Conservation (phyloP, 129 eudicot genomes). For the Centrapalus pauciflorus region DNA sequence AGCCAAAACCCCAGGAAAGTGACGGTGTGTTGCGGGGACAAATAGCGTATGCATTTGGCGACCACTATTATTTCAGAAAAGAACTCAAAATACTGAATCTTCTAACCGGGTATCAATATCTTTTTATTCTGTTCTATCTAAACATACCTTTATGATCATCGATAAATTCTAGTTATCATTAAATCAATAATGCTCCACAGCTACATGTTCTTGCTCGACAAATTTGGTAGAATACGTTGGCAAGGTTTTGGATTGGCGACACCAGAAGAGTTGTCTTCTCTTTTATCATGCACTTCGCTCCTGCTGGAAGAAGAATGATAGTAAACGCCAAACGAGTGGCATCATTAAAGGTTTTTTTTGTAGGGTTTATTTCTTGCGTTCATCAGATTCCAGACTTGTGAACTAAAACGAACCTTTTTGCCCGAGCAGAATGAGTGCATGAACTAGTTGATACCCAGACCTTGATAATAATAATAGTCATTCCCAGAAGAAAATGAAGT, state of each 20-base stretch:
- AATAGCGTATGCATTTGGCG: slow-evolving; percentile 79
- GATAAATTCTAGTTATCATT: not conserved
- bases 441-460: not conserved
- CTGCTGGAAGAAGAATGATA: slow-evolving; percentile 56
- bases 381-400: not conserved
- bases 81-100: slow-evolving; percentile 89
- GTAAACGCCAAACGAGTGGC: not conserved
- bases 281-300: slow-evolving; percentile 70
- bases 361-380: not conserved
- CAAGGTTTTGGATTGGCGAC: slow-evolving; percentile 85
- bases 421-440: too few relatives aligned
- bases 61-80: slow-evolving; percentile 90
- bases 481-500: not conserved
- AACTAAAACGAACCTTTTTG: too few relatives aligned
- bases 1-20: slow-evolving; percentile 50
- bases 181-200: slow-evolving; percentile 35
- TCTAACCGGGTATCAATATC: slow-evolving; percentile 69
- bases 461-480: not conserved
- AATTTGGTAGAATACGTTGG: slow-evolving; percentile 91
- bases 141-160: not conserved
- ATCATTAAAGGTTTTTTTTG: not conserved
- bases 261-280: slow-evolving; percentile 68
- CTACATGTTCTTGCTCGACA: slow-evolving; percentile 79
- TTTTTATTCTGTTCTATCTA: not conserved
- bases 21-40: slow-evolving; percentile 51